Evolutionary conservation across 2,329 filamentous ascomycete species (phyloP).

Genomic region (Fusarium sp.): DNA sequence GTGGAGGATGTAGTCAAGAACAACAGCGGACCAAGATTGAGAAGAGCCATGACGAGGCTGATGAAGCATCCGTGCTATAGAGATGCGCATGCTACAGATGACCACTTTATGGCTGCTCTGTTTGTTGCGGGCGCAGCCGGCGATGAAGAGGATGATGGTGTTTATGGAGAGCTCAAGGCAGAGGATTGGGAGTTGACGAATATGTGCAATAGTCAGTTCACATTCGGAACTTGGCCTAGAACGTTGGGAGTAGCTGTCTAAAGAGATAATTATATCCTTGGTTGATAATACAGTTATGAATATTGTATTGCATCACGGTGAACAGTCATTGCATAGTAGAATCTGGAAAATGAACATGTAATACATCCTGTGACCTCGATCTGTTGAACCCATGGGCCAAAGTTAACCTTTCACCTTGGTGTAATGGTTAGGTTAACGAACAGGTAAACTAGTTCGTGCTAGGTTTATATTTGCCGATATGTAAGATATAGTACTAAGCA

Average conservation of each 20-base stretch:
- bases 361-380: too few species aligned
- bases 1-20: constrained; percentile 68
- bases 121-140: constrained; percentile 71
- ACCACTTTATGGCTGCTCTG: constrained; percentile 75
- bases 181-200: constrained; percentile 76
- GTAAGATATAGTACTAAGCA: too few species aligned
- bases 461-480: too few species aligned
- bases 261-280: neutral
- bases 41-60: constrained; percentile 68
- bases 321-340: too few species aligned
- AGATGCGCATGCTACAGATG: constrained; percentile 76
- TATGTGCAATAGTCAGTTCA: constrained; percentile 73
- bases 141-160: constrained; percentile 59
- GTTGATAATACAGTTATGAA: too few species aligned
- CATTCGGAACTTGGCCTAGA: constrained; percentile 55
- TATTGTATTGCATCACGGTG: too few species aligned
- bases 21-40: constrained; percentile 59
- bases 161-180: constrained; percentile 60
- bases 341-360: too few species aligned
- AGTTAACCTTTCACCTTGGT: too few species aligned
- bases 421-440: too few species aligned
- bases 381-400: too few species aligned
- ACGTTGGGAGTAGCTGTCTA: constrained; percentile 8
- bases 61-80: constrained; percentile 77
- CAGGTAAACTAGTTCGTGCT: too few species aligned